Conservation (phyloP, 2,329 filamentous ascomycete genomes). For the Ophiocordyceps camponoti-saundersi region DNA sequence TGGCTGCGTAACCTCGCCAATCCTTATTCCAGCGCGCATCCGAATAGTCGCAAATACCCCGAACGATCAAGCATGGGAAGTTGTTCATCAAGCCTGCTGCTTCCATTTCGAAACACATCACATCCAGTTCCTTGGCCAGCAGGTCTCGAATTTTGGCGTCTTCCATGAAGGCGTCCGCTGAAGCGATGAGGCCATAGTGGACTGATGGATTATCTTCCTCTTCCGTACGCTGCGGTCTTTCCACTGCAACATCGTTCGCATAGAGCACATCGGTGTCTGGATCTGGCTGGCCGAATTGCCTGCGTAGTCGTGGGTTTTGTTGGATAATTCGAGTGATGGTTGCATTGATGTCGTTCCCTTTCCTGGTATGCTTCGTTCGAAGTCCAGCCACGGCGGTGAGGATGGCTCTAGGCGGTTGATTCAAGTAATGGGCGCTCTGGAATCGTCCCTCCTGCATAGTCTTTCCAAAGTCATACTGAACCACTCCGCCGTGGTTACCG, state of each 20-base stretch:
- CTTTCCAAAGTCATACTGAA: conserved; percentile 10
- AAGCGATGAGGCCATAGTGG: conserved; percentile 6
- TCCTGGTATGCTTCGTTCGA: not conserved
- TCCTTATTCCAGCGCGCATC: conserved; percentile 13
- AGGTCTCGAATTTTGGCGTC: conserved; percentile 5
- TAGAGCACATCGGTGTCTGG: conserved; percentile 1
- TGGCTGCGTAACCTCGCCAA: conserved; percentile 13
- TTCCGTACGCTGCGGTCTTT: not conserved
- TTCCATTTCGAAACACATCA: not conserved
- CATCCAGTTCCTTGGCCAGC: conserved; percentile 8
- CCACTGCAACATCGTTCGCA: conserved; percentile 1
- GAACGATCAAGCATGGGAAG: conserved; percentile 13
- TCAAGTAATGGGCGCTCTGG: conserved; percentile 1
- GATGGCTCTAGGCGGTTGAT: conserved; percentile 4
- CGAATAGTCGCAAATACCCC: conserved; percentile 17
- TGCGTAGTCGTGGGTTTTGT: not conserved
- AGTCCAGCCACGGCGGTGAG: conserved; percentile 1
- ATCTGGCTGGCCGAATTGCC: conserved; percentile 1
- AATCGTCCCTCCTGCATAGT: conserved; percentile 3
- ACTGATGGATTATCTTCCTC: conserved; percentile 2
- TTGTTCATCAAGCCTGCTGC: conserved; percentile 4
- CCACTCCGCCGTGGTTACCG: conserved; percentile 4
- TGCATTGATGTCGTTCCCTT: not conserved
- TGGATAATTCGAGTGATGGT: not conserved
- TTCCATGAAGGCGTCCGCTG: not conserved